phyloP scores from a whole-genome alignment of 805 yeast species.

The Metschnikowia lochheadii region DNA sequence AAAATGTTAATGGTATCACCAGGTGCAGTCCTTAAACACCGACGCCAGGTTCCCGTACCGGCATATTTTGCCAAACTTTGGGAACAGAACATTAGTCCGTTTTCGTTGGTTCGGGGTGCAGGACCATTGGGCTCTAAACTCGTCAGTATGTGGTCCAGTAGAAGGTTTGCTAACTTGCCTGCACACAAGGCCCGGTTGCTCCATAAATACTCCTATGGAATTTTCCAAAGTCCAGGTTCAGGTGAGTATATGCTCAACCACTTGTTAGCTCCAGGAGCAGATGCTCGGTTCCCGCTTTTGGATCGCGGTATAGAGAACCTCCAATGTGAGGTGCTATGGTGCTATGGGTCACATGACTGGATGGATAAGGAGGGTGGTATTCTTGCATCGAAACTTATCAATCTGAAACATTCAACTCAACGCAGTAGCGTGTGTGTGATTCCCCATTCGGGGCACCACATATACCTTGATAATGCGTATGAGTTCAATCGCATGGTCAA shows the following conservation, averaged over 20 bases:
- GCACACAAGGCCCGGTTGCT: conserved; percentile 46
- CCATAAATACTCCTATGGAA: conserved; percentile 77
- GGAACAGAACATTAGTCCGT: conserved; percentile 87
- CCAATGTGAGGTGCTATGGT: conserved; percentile 68
- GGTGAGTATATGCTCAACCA: conserved; percentile 91
- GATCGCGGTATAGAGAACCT: conserved; percentile 47
- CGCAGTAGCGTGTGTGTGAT: conserved; percentile 37
- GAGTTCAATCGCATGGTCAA: conserved; percentile 50
- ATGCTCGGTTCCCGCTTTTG: conserved; percentile 70
- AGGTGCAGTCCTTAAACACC: conserved; percentile 68
- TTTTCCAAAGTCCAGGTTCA: conserved; percentile 82
- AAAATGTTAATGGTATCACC: conserved; percentile 83
- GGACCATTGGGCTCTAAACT: conserved; percentile 82
- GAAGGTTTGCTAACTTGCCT: conserved; percentile 66
- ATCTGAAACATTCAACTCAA: conserved; percentile 12
- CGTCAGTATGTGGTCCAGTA: conserved; percentile 83
- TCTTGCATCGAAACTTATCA: conserved; percentile 33
- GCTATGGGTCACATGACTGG: conserved; percentile 77
- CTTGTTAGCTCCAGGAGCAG: conserved; percentile 85
- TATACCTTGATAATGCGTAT: conserved; percentile 64
- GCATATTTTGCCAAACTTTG: conserved; percentile 75
- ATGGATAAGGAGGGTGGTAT: conserved; percentile 53
- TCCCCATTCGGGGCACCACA: conserved; percentile 67
- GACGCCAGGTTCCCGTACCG: conserved; percentile 51
- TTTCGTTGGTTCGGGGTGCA: conserved; percentile 67